These are phyloP conservation scores for Blastomyces gilchristii DNA, from an alignment of 2,329 filamentous ascomycete genomes.

Conservation along the genomic window DNA sequence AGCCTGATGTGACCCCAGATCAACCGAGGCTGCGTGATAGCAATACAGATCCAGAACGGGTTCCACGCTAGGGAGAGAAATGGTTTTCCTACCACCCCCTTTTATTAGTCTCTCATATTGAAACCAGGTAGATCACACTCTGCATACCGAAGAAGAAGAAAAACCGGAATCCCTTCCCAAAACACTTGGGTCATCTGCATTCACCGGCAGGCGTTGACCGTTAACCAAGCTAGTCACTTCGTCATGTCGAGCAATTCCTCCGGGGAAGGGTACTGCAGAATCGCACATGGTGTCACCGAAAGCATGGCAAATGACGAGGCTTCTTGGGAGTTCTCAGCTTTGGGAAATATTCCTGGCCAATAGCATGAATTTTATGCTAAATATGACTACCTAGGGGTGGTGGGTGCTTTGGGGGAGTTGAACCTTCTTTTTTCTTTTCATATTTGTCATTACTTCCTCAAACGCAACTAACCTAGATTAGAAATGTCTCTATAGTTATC, in stretches of 20 bases:
- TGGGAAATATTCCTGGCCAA: not conserved
- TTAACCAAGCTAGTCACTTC: not conserved
- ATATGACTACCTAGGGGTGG: not conserved
- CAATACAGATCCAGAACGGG: not conserved
- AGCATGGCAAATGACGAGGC: not conserved
- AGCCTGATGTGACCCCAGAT: not conserved
- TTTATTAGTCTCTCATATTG: not conserved
- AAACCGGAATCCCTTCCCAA: not conserved
- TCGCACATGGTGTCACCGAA: not conserved
- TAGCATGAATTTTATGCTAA: not conserved
- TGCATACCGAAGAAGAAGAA: no score
- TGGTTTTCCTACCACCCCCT: not conserved
- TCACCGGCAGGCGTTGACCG: not conserved
- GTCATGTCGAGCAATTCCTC: not conserved
- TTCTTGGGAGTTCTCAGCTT: not conserved
- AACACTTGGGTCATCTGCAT: not conserved
- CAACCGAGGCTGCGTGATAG: not conserved
- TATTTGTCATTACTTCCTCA: not conserved
- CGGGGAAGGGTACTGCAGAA: not conserved
- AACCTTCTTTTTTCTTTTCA: no score
- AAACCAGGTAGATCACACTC: not conserved
- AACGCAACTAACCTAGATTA: not conserved
- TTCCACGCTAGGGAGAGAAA: not conserved
- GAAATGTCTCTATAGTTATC: not conserved
- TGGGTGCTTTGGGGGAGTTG: not conserved